Base-by-base conservation (phyloP, 495 filamentous ascomycete genomes). In the Aspergillus diversus region DNA sequence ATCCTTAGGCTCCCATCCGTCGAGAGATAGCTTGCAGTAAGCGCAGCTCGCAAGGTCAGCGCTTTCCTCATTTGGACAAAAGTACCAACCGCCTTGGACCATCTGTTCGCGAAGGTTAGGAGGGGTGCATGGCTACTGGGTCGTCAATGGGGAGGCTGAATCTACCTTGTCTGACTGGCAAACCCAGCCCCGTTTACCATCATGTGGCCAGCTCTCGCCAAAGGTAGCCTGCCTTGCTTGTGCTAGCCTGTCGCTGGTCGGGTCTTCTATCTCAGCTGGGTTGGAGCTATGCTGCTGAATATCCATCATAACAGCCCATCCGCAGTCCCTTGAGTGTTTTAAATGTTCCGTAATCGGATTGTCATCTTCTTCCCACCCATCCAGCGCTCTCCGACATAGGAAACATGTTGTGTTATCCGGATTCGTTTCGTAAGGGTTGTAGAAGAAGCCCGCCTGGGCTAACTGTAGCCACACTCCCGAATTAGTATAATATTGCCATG, bases 351-450 rank as follows among this genome's bases (percentile, higher is more conserved):
- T 82, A 3, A 92, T 71, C 0, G 95, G 90, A 60, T 90, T 83
- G 67, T 99, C 95, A 6, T 85, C 83, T 37, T 87, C 80, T 67
- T 97, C 92, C 95, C 95, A 99, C 48, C 92, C 93, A 71, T 92
- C 91, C 21, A 98, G 79, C 55, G 86, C 81, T 71, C 89, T 86
- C 32, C 85, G 70, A 79, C 95, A 99, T 16, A 91, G 78, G 77
- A 95, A 97, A 71, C 95, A 99, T 63, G 84, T 86, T 52, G 91
- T 92, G 77, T 97, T 99, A 72, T 99, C 95, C 8, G 88, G 88
- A 64, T 84, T 89, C 15, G 81, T 80, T 32, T 85, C 80, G 33
- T 84, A 83, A 6, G 94, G 95, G 54, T 89, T 84, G 75, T 90
- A 99, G 79, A 86, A 92, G 76, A 99, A 96, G 8, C 95, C 95